Percentiles rank a stretch among this genome's conserved stretches.
These are phyloP conservation scores for Candida awuae DNA, from an alignment of 805 yeast genomes.

Conservation along the genomic window DNA sequence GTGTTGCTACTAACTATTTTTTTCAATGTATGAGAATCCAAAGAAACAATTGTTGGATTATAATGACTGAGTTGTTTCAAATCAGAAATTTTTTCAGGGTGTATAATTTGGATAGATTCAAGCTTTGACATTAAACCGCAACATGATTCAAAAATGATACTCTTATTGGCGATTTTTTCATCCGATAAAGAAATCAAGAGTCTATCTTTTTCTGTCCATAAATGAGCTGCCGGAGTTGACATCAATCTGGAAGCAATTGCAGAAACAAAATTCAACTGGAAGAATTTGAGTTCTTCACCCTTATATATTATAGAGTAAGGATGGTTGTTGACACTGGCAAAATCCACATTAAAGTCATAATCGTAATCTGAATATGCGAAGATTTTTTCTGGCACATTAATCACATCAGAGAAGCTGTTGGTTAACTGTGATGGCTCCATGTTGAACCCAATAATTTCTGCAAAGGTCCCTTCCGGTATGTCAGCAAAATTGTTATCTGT, in stretches of 20 bases:
- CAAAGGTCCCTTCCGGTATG: background rate
- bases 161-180: slow-evolving; percentile 13
- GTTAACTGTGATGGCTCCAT: background rate
- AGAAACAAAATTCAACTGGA: slow-evolving; percentile 31
- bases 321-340: slow-evolving; percentile 20
- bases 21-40: slow-evolving; percentile 21
- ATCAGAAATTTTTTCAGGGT: slow-evolving; percentile 7
- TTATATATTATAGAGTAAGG: slow-evolving; percentile 21
- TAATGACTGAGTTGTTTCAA: slow-evolving; percentile 9
- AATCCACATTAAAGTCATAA: slow-evolving; percentile 20
- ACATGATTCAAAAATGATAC: slow-evolving; percentile 31
- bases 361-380: slow-evolving; percentile 4
- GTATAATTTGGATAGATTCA: slow-evolving; percentile 19
- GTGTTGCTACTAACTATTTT: slow-evolving; percentile 16
- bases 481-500: no score
- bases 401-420: background rate
- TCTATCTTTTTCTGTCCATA: slow-evolving; percentile 23
- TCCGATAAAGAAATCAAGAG: slow-evolving; percentile 17
- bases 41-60: slow-evolving; percentile 29
- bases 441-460: background rate
- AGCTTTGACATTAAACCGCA: slow-evolving; percentile 33
- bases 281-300: slow-evolving; percentile 21
- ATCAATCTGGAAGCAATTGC: slow-evolving; percentile 28
- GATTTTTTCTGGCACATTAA: background rate
- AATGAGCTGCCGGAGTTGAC: slow-evolving; percentile 24